Evolutionary conservation across 495 filamentous ascomycete genomes (phyloP), one percentile per base, ranked within the genome.

Genomic region (Aspergillus sclerotioniger): DNA sequence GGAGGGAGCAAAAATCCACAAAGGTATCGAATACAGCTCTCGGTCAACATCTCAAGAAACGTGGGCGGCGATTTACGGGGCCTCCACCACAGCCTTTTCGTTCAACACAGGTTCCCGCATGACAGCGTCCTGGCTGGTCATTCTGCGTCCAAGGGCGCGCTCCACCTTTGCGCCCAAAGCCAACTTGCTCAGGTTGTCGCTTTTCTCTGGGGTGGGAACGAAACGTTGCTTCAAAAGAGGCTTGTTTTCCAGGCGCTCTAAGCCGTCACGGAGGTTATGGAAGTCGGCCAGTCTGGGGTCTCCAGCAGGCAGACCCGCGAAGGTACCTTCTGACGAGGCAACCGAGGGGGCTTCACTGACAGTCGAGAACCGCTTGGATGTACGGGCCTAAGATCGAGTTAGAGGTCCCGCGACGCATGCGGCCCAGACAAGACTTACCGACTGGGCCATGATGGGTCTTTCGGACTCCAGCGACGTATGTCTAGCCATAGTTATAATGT

Each of bases 101-200:
- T 64, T 74, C 61, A 80, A 62, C 53, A 77, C 77, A 7, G 78
- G 76, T 63, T 81, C 78, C 59, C 87, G 84, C 83, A 95, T 93
- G 56, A 90, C 85, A 46, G 94, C 95, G 72, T 98, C 94, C 70
- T 98, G 94, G 64, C 88, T 71, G 21, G 82, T 87, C 92, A 98
- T 95, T 63, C 94, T 84, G 64, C 94, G 80, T 54, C 85, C 90
- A 37, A 98, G 84, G 12, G 94, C 94, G 39, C 94, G 87, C 69
- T 98, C 94, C 41, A 98, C 82, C 75, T 97, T 98, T 39, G 94
- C 93, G 45, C 92, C 89, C 43, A 98, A 81, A 29, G 93, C 93
- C 56, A 98, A 78, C 75, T 96, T 96, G 73, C 86, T 90, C 66
- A 96, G 72, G 70, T 90, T 89, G 60, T 90, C 90, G 50, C 79